Base-by-base conservation (phyloP, 148 eudicot genomes). In the Pouteria glomerata region DNA sequence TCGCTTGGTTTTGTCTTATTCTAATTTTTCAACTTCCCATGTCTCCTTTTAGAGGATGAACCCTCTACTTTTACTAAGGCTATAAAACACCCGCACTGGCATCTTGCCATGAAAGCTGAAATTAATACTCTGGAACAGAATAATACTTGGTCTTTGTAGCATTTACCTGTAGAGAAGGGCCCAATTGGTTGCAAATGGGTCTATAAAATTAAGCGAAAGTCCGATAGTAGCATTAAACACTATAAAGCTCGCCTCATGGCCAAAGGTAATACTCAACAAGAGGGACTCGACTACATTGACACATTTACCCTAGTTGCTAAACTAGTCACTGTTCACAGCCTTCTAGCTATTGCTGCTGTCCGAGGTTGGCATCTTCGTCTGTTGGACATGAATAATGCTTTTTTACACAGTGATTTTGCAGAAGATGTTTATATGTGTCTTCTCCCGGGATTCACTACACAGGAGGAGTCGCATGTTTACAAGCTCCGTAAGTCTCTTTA, bases 231-330 rank as follows among this genome's bases (percentile, higher is more conserved):
- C n/a, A n/a, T n/a, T n/a, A n/a, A n/a, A 10, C 13, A 51, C 4
- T 21, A 19, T 1, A 37, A 62, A 62, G 45, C 66, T 24, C 68
- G 16, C 8, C 14, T 37, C 8, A 19, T 42, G n/a, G 52, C 52
- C 7, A 21, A 41, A 11, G 68, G 45, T 6, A 16, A 13, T 23
- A 27, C 16, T 15, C 62, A 34, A 23, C 23, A 5, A 21, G 44
- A 64, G 23, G 68, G 50, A 7, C 14, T 64, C 2, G 33, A 64
- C 23, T 64, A 64, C 23, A 30, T 21, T 24, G 19, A 64, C 27
- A 64, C 51, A n/a, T 64, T 64, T 64, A 51, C 68, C 12, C 68
- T 26, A 0, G 30, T 64, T 23, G 68, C 68, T 18, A 64, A 64
- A 19, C 16, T 23, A 12, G 67, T 41, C 29, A 64, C 30, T n/a